Conservation (phyloP, 2,329 filamentous ascomycete genomes). For the Aspergillus fijiensis region DNA sequence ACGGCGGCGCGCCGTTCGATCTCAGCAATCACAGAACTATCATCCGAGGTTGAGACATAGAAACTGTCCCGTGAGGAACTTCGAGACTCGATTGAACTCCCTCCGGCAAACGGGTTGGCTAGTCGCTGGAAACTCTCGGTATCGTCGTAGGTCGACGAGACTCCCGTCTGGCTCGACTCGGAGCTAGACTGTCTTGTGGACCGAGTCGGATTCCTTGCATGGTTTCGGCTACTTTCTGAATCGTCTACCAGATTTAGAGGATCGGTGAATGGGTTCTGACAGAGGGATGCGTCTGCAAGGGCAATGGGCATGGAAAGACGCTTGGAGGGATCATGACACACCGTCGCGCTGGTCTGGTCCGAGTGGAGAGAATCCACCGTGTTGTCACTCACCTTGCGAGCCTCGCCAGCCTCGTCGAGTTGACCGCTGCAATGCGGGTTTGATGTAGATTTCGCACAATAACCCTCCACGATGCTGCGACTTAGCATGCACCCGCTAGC, state of each 20-base stretch:
- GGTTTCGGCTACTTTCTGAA: conserved; percentile 13
- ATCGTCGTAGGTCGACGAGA: not conserved
- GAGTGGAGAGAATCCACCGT: conserved; percentile 34
- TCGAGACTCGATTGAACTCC: conserved; percentile 15
- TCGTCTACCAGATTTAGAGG: not conserved
- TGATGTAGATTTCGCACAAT: not conserved
- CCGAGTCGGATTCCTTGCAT: not conserved
- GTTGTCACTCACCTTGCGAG: conserved; percentile 35
- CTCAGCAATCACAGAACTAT: conserved; percentile 22
- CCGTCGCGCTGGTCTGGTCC: conserved; percentile 32
- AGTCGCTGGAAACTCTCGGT: not conserved
- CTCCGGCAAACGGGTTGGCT: conserved; percentile 3
- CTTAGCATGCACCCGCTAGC: too few species aligned
- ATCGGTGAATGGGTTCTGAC: conserved; percentile 21
- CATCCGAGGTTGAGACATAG: conserved; percentile 22
- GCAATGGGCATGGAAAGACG: conserved; percentile 24
- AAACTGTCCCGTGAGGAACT: conserved; percentile 23
- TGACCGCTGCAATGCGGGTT: not conserved
- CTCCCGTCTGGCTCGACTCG: not conserved
- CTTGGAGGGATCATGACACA: conserved; percentile 36
- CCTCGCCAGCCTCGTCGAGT: conserved; percentile 9
- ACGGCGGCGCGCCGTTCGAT: conserved; percentile 27
- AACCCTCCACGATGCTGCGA: not conserved
- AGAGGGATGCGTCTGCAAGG: conserved; percentile 14
- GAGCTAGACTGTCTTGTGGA: conserved; percentile 17